Conservation (phyloP, 768 basidiomycete species). For the Suillus clintonianus region DNA sequence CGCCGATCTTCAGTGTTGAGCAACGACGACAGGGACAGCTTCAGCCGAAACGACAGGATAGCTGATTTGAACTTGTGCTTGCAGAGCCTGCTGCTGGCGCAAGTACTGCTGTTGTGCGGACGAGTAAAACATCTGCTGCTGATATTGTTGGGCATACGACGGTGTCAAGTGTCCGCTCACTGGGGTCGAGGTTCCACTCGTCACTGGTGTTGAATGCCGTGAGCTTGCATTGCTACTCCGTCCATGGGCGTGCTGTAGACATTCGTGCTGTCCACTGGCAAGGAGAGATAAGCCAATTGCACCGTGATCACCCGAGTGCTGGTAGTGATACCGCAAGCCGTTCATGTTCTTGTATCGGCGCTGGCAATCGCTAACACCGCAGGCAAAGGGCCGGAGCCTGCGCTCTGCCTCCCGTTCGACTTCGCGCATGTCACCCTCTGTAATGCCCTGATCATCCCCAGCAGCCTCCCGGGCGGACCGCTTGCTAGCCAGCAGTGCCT, state of each 20-base stretch:
- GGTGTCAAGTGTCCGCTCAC: conserved; percentile 30
- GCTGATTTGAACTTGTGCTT: conserved; percentile 29
- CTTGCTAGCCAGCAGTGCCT: conserved; percentile 62
- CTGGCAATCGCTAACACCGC: conserved; percentile 82
- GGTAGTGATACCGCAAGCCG: conserved; percentile 93
- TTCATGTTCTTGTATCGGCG: conserved; percentile 99
- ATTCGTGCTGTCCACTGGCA: conserved; percentile 71
- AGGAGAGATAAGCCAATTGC: conserved; percentile 84
- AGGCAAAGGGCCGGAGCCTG: conserved; percentile 81
- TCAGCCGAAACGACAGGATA: conserved; percentile 12
- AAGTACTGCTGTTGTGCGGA: conserved; percentile 39
- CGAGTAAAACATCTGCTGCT: conserved; percentile 39
- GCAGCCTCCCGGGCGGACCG: conserved; percentile 40
- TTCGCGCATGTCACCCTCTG: conserved; percentile 65
- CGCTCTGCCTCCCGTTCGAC: conserved; percentile 86
- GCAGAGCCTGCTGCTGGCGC: conserved; percentile 34
- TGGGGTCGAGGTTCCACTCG: conserved; percentile 33
- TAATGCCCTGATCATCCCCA: conserved; percentile 46
- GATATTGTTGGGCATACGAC: conserved; percentile 34
- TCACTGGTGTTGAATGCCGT: conserved; percentile 30
- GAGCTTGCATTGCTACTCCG: conserved; percentile 30
- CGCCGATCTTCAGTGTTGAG: not conserved
- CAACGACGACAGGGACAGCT: not conserved
- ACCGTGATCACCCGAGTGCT: conserved; percentile 95
- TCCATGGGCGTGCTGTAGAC: conserved; percentile 39